Evolutionary conservation across 169 alveolate genomes (phyloP), one percentile per base, ranked within the genome.

Genomic region (Plasmodium billcollinsi): DNA sequence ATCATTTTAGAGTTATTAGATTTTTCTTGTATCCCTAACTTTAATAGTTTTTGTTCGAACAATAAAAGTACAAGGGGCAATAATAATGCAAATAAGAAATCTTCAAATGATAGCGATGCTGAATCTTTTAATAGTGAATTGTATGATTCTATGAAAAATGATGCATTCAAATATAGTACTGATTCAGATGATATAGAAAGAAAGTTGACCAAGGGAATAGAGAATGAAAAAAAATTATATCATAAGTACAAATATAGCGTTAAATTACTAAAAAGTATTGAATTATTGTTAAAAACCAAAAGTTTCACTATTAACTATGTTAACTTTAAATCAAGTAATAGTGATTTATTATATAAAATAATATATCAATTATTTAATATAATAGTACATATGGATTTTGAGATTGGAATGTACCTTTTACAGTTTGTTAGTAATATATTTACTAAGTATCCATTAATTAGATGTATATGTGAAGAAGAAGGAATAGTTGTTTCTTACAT

Each of bases 341-440:
- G 72, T 61, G 39, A 56, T 33, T 20, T 85, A 56, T 62, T 85
- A 39, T 43, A 69, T 54, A 52, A 54, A 26, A 71, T 85, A n/a
- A 52, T 85, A 3, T 33, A 70, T n/a, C n/a, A 69, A 3, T 33
- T 85, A 33, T 47, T 26, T 6, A 85, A 70, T 65, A 59, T 85
- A 21, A 15, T 86, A 1, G 3, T 85, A 54, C 92, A 85, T 65
- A n/a, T 86, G 45, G 92, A 85, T 52, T 85, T 71, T 71, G 24
- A 59, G 43, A 59, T 85, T 8, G 71, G 88, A 6, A 58, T 70
- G 24, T 20, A 50, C 21, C 43, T 85, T 85, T 63, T 85, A 26
- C 47, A 63, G 15, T 2, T 71, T n/a, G 3, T 85, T 14, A 50
- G 62, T 5, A 21, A 6, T 3, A 71, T 85, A 61, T 47, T 85